Conservation (phyloP, 2,329 filamentous ascomycete genomes). For the Nemania sp. region DNA sequence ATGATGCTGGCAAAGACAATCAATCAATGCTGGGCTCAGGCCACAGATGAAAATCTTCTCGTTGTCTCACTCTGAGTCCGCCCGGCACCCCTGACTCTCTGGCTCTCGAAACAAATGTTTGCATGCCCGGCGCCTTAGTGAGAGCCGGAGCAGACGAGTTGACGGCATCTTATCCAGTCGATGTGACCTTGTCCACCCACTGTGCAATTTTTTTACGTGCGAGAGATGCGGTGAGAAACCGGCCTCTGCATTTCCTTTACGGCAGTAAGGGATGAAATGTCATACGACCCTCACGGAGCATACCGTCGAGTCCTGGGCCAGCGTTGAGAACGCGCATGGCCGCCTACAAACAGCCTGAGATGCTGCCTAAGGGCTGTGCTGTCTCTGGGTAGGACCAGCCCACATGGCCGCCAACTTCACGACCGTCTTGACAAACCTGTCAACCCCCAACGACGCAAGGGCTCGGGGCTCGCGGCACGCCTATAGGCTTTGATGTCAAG, state of each 20-base stretch:
- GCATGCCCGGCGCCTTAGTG: constrained; percentile 17
- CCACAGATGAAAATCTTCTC: constrained; percentile 4
- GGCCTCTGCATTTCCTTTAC: background rate
- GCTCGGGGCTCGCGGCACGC: background rate
- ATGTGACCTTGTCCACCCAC: background rate
- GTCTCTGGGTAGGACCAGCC: background rate
- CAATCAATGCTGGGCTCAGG: background rate
- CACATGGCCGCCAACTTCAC: constrained; percentile 11
- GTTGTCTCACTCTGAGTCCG: constrained; percentile 13
- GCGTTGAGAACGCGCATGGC: constrained; percentile 20
- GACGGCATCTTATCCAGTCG: constrained; percentile 10
- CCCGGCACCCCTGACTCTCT: background rate
- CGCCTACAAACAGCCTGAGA: constrained; percentile 8
- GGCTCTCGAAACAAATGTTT: background rate
- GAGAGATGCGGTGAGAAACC: constrained; percentile 6
- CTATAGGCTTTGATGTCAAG: constrained; percentile 2
- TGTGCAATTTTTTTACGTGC: background rate
- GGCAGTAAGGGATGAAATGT: background rate
- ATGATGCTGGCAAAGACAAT: constrained; percentile 5
- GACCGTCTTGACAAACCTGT: constrained; percentile 9
- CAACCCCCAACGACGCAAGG: background rate
- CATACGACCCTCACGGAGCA: constrained; percentile 1
- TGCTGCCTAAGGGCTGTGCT: background rate
- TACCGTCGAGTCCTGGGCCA: background rate
- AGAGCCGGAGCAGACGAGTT: constrained; percentile 7